Percentiles rank a stretch among this genome's conserved stretches.
Conservation (phyloP, 2,329 filamentous ascomycete genomes). For the Metarhizium sp. region DNA sequence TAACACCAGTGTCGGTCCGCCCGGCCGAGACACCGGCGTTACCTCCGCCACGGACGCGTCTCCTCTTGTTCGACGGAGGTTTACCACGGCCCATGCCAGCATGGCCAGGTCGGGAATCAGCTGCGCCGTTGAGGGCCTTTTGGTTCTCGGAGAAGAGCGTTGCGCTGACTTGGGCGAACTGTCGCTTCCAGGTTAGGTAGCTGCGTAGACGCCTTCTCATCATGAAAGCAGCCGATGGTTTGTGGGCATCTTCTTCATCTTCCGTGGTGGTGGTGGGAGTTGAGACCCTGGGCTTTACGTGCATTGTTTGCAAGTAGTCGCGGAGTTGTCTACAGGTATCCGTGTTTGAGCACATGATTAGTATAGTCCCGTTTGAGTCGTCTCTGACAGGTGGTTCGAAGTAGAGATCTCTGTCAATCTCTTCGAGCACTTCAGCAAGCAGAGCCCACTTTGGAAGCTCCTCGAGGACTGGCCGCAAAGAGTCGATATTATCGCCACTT, state of each 20-base stretch:
- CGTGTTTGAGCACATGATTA: conserved; percentile 92
- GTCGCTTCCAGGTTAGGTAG: conserved; percentile 84
- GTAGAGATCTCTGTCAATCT: conserved; percentile 86
- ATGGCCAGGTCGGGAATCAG: conserved; percentile 42
- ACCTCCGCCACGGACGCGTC: conserved; percentile 74
- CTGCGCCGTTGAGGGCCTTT: conserved; percentile 59
- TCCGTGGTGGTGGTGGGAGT: conserved; percentile 12
- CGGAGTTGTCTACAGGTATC: conserved; percentile 79
- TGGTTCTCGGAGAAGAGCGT: conserved; percentile 73
- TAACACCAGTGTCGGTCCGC: conserved; percentile 62
- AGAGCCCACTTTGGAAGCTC: conserved; percentile 92
- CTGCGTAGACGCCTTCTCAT: conserved; percentile 79
- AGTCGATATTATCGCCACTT: conserved; percentile 39
- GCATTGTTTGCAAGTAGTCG: conserved; percentile 88
- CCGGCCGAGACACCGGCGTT: conserved; percentile 45
- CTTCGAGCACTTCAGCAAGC: conserved; percentile 80
- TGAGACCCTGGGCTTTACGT: conserved; percentile 51
- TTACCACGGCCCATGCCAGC: conserved; percentile 43
- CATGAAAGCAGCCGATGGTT: conserved; percentile 73
- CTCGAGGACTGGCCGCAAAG: conserved; percentile 74
- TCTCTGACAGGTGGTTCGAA: conserved; percentile 69
- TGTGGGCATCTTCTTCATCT: conserved; percentile 40
- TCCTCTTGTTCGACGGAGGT: conserved; percentile 74
- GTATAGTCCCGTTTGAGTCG: conserved; percentile 81
- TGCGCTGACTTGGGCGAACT: conserved; percentile 78